Conservation (phyloP, 768 basidiomycete genomes). For the Leccinum olivaceopallidum region DNA sequence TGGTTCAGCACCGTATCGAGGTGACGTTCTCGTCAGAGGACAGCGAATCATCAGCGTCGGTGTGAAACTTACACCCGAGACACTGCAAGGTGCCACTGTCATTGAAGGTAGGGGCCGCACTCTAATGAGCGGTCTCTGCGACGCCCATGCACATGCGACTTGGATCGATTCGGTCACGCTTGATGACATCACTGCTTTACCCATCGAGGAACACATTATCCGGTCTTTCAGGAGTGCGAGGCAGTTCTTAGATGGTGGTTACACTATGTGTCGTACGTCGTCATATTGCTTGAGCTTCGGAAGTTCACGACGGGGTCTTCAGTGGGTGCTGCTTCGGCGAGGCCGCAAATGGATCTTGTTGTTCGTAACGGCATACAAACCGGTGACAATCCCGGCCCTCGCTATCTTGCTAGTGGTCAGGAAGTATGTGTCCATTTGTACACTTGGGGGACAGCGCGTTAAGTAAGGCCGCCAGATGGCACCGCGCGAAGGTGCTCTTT, state of each 20-base stretch:
- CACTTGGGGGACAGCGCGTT: neutral
- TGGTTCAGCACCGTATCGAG: slow-evolving; percentile 32
- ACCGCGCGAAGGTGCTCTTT: slow-evolving; percentile 32
- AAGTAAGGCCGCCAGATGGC: slow-evolving; percentile 27
- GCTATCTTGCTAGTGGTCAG: slow-evolving; percentile 37
- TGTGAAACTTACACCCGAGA: slow-evolving; percentile 19
- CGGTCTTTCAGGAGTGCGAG: slow-evolving; percentile 31
- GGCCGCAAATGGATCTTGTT: slow-evolving; percentile 33
- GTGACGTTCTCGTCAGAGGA: slow-evolving; percentile 36
- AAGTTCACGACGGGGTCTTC: neutral
- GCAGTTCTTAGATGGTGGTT: slow-evolving; percentile 38
- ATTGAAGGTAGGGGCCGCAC: slow-evolving; percentile 36
- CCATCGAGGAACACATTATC: slow-evolving; percentile 35
- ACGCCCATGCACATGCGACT: slow-evolving; percentile 36
- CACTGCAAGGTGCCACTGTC: slow-evolving; percentile 22
- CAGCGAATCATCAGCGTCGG: slow-evolving; percentile 33
- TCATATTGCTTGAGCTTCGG: neutral
- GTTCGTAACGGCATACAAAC: slow-evolving; percentile 36
- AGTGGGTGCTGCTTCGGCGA: slow-evolving; percentile 40
- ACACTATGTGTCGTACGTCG: slow-evolving; percentile 38
- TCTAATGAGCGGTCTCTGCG: slow-evolving; percentile 38
- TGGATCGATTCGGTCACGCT: slow-evolving; percentile 34
- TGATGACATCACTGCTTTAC: slow-evolving; percentile 31
- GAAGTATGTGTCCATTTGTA: slow-evolving; percentile 25
- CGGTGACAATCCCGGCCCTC: slow-evolving; percentile 37